Conservation (phyloP, 805 yeast genomes). For the Maudiozyma saulgeensis region DNA sequence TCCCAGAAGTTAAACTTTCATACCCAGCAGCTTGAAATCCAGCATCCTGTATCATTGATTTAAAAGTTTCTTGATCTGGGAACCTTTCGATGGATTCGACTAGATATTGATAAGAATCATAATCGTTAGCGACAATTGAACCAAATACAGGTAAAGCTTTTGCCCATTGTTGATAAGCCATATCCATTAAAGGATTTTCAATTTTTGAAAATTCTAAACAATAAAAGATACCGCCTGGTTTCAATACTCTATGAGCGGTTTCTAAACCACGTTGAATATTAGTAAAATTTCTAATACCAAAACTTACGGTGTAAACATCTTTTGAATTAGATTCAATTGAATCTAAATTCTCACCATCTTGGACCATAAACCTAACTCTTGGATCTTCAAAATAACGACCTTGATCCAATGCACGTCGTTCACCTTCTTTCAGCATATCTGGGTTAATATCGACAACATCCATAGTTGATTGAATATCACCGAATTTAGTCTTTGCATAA, state of each 20-base stretch:
- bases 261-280: slow-evolving; percentile 86
- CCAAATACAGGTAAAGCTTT: slow-evolving; percentile 89
- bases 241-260: slow-evolving; percentile 91
- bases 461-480: slow-evolving; percentile 71
- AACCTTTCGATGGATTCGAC: slow-evolving; percentile 89
- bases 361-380: slow-evolving; percentile 74
- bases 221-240: slow-evolving; percentile 96
- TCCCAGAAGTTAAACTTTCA: slow-evolving; percentile 88
- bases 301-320: slow-evolving; percentile 92
- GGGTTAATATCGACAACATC: slow-evolving; percentile 91
- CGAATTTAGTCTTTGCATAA: slow-evolving; percentile 72
- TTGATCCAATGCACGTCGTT: slow-evolving; percentile 54
- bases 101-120: slow-evolving; percentile 91
- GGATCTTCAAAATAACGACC: slow-evolving; percentile 42
- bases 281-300: slow-evolving; percentile 95
- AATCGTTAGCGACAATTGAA: slow-evolving; percentile 87
- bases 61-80: slow-evolving; percentile 87
- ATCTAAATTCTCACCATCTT: slow-evolving; percentile 87
- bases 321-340: slow-evolving; percentile 76
- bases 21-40: slow-evolving; percentile 93
- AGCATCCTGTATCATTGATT: slow-evolving; percentile 85
- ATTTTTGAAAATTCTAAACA: slow-evolving; percentile 94
- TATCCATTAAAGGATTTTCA: slow-evolving; percentile 64
- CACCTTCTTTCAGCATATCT: slow-evolving; percentile 92
- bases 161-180: slow-evolving; percentile 79